Conservation (phyloP, 306 rosid species). For the Prosopis cineraria region DNA sequence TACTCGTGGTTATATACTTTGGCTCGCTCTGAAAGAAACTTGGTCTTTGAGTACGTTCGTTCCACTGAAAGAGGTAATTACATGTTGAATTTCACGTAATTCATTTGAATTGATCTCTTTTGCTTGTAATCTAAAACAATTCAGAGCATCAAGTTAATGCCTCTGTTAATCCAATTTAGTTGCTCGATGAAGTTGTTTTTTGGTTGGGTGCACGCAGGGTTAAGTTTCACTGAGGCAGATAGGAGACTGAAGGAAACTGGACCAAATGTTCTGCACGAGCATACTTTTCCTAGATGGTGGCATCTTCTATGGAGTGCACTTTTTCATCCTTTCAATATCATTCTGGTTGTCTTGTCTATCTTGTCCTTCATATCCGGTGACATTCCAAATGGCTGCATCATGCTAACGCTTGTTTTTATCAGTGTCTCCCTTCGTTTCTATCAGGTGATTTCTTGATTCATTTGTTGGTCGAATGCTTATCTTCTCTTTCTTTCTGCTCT, state of each 20-base stretch:
- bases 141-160: neutral
- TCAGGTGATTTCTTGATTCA: constrained; percentile 49
- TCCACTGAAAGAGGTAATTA: constrained; percentile 79
- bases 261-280: constrained; percentile 70
- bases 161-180: neutral
- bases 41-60: constrained; percentile 77
- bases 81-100: neutral
- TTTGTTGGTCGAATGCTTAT: constrained; percentile 4
- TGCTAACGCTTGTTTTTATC: constrained; percentile 71
- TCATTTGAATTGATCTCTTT: neutral
- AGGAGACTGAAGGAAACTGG: constrained; percentile 72
- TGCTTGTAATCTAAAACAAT: neutral
- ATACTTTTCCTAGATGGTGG: constrained; percentile 76
- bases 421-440: constrained; percentile 80
- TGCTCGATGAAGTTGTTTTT: constrained; percentile 3
- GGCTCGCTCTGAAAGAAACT: constrained; percentile 64
- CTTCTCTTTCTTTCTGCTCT: neutral
- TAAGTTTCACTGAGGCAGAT: constrained; percentile 81
- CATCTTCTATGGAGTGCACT: constrained; percentile 71
- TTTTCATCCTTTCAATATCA: constrained; percentile 82
- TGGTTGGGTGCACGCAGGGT: constrained; percentile 64
- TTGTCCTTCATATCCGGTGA: constrained; percentile 66
- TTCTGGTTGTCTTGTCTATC: constrained; percentile 65
- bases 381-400: constrained; percentile 66
- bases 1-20: constrained; percentile 74